Conservation (phyloP, 2,329 filamentous ascomycete genomes). For the Fulvia fulva region DNA sequence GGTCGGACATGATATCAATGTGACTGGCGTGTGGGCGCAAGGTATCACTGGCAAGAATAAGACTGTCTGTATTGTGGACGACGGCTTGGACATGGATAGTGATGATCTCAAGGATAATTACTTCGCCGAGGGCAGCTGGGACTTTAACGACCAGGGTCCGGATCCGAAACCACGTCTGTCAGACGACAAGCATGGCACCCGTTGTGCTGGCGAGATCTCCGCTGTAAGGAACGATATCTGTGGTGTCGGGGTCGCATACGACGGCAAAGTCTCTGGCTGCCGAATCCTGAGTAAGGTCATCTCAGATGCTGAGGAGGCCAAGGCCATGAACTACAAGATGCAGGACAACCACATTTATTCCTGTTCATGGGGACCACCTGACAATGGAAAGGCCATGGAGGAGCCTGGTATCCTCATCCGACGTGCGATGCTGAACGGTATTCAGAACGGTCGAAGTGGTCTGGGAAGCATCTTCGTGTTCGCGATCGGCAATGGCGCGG, state of each 20-base stretch:
- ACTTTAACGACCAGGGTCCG: slow-evolving; percentile 82
- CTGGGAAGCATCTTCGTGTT: slow-evolving; percentile 94
- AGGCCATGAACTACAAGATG: slow-evolving; percentile 86
- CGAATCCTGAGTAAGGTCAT: slow-evolving; percentile 90
- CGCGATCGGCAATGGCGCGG: slow-evolving; percentile 89
- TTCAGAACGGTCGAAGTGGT: slow-evolving; percentile 80
- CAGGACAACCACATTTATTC: slow-evolving; percentile 96
- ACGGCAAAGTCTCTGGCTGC: slow-evolving; percentile 83
- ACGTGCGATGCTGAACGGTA: slow-evolving; percentile 83
- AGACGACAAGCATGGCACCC: slow-evolving; percentile 87
- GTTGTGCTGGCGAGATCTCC: slow-evolving; percentile 90
- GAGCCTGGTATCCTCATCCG: slow-evolving; percentile 83
- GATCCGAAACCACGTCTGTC: slow-evolving; percentile 77
- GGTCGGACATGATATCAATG: slow-evolving; percentile 86
- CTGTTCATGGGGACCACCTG: slow-evolving; percentile 95
- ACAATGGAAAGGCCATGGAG: slow-evolving; percentile 92
- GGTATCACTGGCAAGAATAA: slow-evolving; percentile 86
- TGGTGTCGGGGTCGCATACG: slow-evolving; percentile 92
- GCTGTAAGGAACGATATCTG: slow-evolving; percentile 91
- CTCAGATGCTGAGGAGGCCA: slow-evolving; percentile 85
- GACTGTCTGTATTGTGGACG: slow-evolving; percentile 91
- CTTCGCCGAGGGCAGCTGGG: slow-evolving; percentile 86
- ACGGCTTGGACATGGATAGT: slow-evolving; percentile 94
- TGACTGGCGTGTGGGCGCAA: slow-evolving; percentile 87
- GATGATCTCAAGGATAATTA: slow-evolving; percentile 90